Conservation (phyloP, 139 green algal species). For the Spirogloea muscicola region DNA sequence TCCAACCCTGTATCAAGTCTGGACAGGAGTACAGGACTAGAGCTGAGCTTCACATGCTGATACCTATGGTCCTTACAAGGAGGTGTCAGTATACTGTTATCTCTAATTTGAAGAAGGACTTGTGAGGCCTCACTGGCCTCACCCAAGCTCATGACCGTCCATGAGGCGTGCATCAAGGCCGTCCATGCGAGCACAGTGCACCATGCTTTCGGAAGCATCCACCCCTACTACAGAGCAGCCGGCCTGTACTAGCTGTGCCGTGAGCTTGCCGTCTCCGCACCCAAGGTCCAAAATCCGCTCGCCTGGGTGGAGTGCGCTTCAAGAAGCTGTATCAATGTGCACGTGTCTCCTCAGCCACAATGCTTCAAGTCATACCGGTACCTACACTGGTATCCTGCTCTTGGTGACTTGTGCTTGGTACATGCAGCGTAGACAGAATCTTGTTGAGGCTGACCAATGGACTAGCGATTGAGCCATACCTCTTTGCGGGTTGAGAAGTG, state of each 20-base stretch:
- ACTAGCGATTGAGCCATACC: slow-evolving; percentile 4
- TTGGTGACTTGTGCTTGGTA: background rate
- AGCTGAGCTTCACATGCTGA: too few species aligned
- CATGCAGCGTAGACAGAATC: background rate
- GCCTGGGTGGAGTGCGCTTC: background rate
- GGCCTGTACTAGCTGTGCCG: background rate
- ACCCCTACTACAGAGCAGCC: slow-evolving; percentile 3
- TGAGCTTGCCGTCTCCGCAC: background rate
- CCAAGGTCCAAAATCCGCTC: slow-evolving; percentile 31
- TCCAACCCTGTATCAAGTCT: background rate
- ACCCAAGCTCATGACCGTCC: slow-evolving; percentile 13
- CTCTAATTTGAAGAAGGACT: background rate
- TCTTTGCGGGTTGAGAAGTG: background rate
- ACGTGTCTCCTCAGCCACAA: background rate
- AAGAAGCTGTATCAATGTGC: background rate
- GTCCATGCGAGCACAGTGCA: background rate
- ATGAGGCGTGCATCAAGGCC: slow-evolving; percentile 11
- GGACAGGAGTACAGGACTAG: background rate
- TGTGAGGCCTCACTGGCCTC: too few species aligned
- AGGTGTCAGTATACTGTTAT: too few species aligned
- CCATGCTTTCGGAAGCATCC: slow-evolving; percentile 10
- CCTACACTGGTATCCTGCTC: background rate
- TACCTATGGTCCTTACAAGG: too few species aligned
- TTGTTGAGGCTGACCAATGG: background rate
- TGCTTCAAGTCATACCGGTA: background rate